A percentile compares a stretch with the other conserved stretches of the same genome.
Evolutionary conservation across 345 rosid genomes (phyloP).

Genomic region (Aurinia saxatilis): DNA sequence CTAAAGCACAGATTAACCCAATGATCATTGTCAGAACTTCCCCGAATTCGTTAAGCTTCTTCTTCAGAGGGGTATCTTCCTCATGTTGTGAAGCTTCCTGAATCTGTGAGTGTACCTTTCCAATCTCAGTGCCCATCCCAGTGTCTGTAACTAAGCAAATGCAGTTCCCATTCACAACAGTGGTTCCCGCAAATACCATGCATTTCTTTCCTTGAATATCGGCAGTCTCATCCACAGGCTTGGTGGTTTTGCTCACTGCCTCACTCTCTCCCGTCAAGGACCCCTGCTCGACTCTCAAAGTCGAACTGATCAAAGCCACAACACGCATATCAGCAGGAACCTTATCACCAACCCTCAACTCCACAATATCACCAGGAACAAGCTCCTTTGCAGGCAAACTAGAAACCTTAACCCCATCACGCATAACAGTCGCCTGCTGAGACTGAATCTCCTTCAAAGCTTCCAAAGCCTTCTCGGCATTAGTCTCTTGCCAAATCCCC

Average conservation of each 20-base stretch:
- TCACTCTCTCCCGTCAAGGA: conserved; percentile 94
- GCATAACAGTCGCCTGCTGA: conserved; percentile 58
- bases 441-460: conserved; percentile 93
- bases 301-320: conserved; percentile 57
- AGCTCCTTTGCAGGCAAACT: conserved; percentile 71
- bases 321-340: conserved; percentile 91
- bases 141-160: conserved; percentile 68
- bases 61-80: conserved; percentile 93
- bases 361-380: conserved; percentile 91
- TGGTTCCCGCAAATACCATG: conserved; percentile 87
- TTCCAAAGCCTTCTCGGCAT: conserved; percentile 88
- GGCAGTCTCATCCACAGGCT: conserved; percentile 50
- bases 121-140: conserved; percentile 87
- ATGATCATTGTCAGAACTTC: conserved; percentile 74
- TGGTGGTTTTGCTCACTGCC: conserved; percentile 73
- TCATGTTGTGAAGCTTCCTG: conserved; percentile 79
- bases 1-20: conserved; percentile 70
- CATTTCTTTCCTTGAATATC: conserved; percentile 89
- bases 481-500: conserved; percentile 91
- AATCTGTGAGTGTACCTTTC: conserved; percentile 88
- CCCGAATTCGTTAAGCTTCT: conserved; percentile 87
- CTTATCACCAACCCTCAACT: conserved; percentile 81
- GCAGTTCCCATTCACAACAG: conserved; percentile 82
- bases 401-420: conserved; percentile 47
- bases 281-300: conserved; percentile 67